phyloP scores from a whole-genome alignment of 257 asterid species.

The Cruciata laevipes region DNA sequence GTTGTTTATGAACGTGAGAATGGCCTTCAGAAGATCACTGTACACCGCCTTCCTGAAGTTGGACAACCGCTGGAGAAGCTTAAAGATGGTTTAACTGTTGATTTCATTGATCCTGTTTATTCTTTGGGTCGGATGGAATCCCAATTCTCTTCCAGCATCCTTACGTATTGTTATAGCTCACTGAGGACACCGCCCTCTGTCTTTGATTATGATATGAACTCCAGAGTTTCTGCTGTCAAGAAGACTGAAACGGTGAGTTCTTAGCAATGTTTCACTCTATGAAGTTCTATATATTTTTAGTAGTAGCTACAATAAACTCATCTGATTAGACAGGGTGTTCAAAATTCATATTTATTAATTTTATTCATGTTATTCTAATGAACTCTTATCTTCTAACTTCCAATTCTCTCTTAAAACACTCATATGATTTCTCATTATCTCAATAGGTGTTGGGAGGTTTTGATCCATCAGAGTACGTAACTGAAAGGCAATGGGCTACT shows the following conservation, averaged over 20 bases:
- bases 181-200: conserved; percentile 84
- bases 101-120: conserved; percentile 69
- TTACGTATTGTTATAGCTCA: conserved; percentile 71
- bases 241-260: conserved; percentile 69
- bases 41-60: conserved; percentile 59
- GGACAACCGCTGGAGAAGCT: conserved; percentile 67
- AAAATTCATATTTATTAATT: neutral
- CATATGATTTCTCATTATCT: neutral
- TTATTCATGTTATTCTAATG: neutral
- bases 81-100: conserved; percentile 60
- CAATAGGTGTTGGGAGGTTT: conserved; percentile 79
- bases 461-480: conserved; percentile 62
- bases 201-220: conserved; percentile 82
- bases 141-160: conserved; percentile 60
- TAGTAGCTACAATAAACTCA: neutral
- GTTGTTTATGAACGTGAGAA: conserved; percentile 79
- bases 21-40: conserved; percentile 64
- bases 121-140: conserved; percentile 60
- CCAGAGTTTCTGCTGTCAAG: conserved; percentile 75
- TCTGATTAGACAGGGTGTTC: neutral
- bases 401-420: conserved; percentile 9
- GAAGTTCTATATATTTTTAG: neutral
- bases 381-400: neutral
- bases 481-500: conserved; percentile 91
- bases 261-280: neutral